These are phyloP conservation scores for Penicillium roqueforti DNA, from an alignment of 495 filamentous ascomycete genomes.

Conservation along the genomic window DNA sequence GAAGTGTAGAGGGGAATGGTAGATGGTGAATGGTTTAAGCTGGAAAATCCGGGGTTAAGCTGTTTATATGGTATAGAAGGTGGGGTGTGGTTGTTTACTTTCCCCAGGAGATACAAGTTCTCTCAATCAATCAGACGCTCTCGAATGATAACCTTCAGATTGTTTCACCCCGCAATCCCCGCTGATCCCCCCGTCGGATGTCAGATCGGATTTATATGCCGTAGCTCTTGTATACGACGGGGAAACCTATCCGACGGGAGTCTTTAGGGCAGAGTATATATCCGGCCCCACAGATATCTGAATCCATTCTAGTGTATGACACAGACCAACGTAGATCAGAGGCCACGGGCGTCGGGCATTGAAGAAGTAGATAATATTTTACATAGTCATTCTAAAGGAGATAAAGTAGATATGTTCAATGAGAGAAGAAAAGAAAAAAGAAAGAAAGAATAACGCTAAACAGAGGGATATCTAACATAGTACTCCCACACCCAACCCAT, in stretches of 20 bases:
- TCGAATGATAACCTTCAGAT: neutral
- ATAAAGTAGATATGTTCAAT: neutral
- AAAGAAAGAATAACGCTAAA: neutral
- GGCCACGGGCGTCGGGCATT: no score
- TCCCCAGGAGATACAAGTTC: neutral
- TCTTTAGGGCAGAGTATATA: neutral
- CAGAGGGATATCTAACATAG: constrained; percentile 16
- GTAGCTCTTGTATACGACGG: neutral
- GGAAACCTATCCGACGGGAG: neutral
- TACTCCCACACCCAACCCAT: constrained; percentile 10
- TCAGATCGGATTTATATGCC: neutral
- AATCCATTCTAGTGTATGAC: no score
- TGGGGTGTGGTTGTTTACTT: neutral
- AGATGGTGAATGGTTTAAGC: neutral
- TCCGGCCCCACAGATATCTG: no score
- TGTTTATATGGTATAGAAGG: constrained; percentile 5
- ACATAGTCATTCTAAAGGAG: neutral
- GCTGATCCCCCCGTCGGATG: neutral
- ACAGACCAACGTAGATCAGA: no score
- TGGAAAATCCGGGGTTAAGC: constrained; percentile 3
- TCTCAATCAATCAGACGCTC: neutral
- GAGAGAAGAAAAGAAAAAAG: neutral
- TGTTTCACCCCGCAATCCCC: constrained; percentile 4
- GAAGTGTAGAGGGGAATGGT: no score
- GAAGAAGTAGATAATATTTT: no score